Percentiles rank a stretch among this genome's conserved stretches.
These are phyloP conservation scores for Byssothecium circinans DNA, from an alignment of 2,329 filamentous ascomycete species.

Conservation along the genomic window DNA sequence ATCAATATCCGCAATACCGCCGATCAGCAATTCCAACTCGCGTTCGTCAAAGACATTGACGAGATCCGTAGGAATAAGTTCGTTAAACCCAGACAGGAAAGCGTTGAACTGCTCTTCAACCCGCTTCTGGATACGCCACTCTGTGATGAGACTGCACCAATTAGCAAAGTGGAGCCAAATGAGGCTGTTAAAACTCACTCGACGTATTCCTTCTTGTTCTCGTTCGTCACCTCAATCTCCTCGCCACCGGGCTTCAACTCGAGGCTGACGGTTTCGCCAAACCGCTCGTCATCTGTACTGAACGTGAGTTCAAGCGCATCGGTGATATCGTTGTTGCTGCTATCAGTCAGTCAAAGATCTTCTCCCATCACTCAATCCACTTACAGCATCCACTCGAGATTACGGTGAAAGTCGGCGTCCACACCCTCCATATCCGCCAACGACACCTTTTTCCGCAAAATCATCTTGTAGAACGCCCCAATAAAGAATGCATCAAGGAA, in stretches of 20 bases:
- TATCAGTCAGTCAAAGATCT: slow-evolving; percentile 9
- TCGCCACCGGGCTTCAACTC: slow-evolving; percentile 89
- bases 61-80: slow-evolving; percentile 92
- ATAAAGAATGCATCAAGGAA: slow-evolving; percentile 99
- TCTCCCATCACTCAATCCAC: slow-evolving; percentile 29
- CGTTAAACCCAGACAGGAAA: slow-evolving; percentile 96
- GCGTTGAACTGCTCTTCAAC: slow-evolving; percentile 98
- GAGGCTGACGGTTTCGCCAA: slow-evolving; percentile 90
- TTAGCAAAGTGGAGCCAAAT: slow-evolving; percentile 18
- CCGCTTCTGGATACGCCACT: slow-evolving; percentile 98
- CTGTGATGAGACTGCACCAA: slow-evolving; percentile 74
- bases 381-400: slow-evolving; percentile 89
- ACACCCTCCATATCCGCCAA: slow-evolving; percentile 98
- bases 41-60: slow-evolving; percentile 99
- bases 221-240: slow-evolving; percentile 94
- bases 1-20: slow-evolving; percentile 99
- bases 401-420: slow-evolving; percentile 95
- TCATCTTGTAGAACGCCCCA: slow-evolving; percentile 99
- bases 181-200: slow-evolving; percentile 60
- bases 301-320: slow-evolving; percentile 95
- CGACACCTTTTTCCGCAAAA: slow-evolving; percentile 87
- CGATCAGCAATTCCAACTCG: slow-evolving; percentile 92
- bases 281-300: slow-evolving; percentile 94
- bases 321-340: slow-evolving; percentile 87
- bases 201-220: slow-evolving; percentile 99